Evolutionary conservation across 768 basidiomycete genomes (phyloP).

Genomic region (Suillus bovinus): DNA sequence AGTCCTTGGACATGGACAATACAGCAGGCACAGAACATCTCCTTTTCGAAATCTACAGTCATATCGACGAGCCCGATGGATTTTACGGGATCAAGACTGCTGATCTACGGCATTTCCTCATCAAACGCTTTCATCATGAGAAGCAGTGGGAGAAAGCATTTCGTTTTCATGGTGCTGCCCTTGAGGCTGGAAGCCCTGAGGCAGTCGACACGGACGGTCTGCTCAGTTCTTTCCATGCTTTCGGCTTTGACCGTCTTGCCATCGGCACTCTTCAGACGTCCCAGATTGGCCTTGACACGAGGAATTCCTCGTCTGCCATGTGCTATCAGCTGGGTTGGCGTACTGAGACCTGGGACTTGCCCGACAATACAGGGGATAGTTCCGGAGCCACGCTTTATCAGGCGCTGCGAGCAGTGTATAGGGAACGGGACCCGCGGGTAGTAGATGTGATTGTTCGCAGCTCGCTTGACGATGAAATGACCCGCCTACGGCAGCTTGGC

Average conservation of each 20-base stretch:
- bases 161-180: slow-evolving; percentile 80
- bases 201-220: slow-evolving; percentile 59
- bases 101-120: slow-evolving; percentile 77
- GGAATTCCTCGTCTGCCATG: slow-evolving; percentile 44
- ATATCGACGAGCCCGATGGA: slow-evolving; percentile 97
- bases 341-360: slow-evolving; percentile 94
- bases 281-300: slow-evolving; percentile 32
- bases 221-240: slow-evolving; percentile 78
- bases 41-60: slow-evolving; percentile 89
- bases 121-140: slow-evolving; percentile 90
- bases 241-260: slow-evolving; percentile 91
- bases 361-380: slow-evolving; percentile 50
- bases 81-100: slow-evolving; percentile 90
- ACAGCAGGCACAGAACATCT: slow-evolving; percentile 55
- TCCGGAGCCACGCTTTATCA: slow-evolving; percentile 69
- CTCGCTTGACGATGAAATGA: slow-evolving; percentile 61
- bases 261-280: slow-evolving; percentile 57
- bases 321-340: slow-evolving; percentile 89
- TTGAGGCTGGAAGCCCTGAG: slow-evolving; percentile 58
- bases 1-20: slow-evolving; percentile 28
- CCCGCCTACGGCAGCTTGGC: slow-evolving; percentile 61
- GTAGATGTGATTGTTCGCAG: slow-evolving; percentile 52
- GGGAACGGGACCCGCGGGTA: slow-evolving; percentile 59
- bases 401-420: slow-evolving; percentile 78
- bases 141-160: slow-evolving; percentile 92